Base-by-base conservation (phyloP, 2,329 filamentous ascomycete genomes). In the Cyphellophora europaea region DNA sequence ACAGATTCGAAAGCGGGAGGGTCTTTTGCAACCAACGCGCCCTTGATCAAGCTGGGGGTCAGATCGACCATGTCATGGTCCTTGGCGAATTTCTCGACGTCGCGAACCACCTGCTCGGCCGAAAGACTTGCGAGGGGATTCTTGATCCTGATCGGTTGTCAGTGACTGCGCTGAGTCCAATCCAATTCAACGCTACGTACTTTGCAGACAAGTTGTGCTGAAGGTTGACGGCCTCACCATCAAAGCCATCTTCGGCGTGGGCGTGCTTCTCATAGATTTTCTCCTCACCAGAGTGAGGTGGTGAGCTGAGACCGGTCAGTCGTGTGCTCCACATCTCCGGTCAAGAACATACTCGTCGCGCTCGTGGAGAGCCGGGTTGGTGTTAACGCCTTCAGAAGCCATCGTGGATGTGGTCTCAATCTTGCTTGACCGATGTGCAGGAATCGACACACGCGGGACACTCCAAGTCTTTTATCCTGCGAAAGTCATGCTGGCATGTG, bases 11-110 rank as follows among this genome's bases (percentile, higher is more conserved):
- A 82, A 18, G 67, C 65, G 6, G 62, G 61, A 0, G 81, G 81
- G 46, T 79, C 74, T 53, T 84, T 80, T 3, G 83, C 83, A 13
- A 87, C 71, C 8, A 89, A 65, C 3, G 82, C 84, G 19, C 81
- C 83, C 49, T 79, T 79, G 33, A 71, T 66, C 34, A 87, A 66
- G 11, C 79, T 52, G 3, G 63, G 58, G 3, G 74, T 58, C 44
- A 79, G 67, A 35, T 79, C 71, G 2, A 61, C 56, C 15, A 87
- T 64, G 16, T 67, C 67, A 45, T 79, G 72, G 27, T 69, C 59
- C 10, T 63, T 60, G 25, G 77, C 79, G 49, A 50, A 56, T 5
- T 40, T 36, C 30, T 54, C 51, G 25, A 54, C 49, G 33, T 56
- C 52, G 6, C 31, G 35, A 4, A 55, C 38, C 12, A 56, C 38